Evolutionary conservation across 2,329 filamentous ascomycete genomes (phyloP).

Genomic region (Pestalotiopsis sp.): DNA sequence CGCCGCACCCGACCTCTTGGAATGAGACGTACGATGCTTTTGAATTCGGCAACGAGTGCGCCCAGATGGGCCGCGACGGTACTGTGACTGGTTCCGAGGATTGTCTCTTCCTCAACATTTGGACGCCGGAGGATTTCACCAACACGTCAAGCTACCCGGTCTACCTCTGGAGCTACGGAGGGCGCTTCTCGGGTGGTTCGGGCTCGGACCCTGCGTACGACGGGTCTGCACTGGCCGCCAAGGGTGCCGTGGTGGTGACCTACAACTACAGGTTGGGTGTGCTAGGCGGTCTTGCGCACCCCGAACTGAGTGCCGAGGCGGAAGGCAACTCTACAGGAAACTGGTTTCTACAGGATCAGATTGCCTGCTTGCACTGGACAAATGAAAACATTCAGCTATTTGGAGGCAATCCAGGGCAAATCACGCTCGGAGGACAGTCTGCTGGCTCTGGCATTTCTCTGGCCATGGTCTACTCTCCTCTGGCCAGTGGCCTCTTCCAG

Average conservation of each 20-base stretch:
- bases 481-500: conserved; percentile 24
- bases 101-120: conserved; percentile 26
- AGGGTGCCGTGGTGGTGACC: conserved; percentile 24
- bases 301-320: conserved; percentile 25
- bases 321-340: conserved; percentile 30
- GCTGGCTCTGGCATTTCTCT: conserved; percentile 22
- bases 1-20: conserved; percentile 17
- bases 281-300: conserved; percentile 28
- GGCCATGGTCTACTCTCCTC: conserved; percentile 28
- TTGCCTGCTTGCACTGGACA: conserved; percentile 17
- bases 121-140: conserved; percentile 14
- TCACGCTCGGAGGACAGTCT: conserved; percentile 16
- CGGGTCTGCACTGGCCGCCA: conserved; percentile 22
- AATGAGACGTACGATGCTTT: conserved; percentile 19
- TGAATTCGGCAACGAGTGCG: conserved; percentile 25
- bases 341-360: conserved; percentile 29
- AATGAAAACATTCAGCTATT: conserved; percentile 16
- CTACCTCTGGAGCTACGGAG: conserved; percentile 21
- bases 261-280: conserved; percentile 25
- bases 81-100: conserved; percentile 17
- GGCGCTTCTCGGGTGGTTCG: conserved; percentile 20
- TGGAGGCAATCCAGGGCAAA: conserved; percentile 24
- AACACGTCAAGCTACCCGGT: conserved; percentile 19
- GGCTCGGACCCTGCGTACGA: conserved; percentile 21
- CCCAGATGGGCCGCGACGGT: conserved; percentile 20